Percentiles rank a stretch among this genome's conserved stretches.
Evolutionary conservation across 2,329 filamentous ascomycete genomes (phyloP).

Genomic region (Ophidiomyces ophidiicola): DNA sequence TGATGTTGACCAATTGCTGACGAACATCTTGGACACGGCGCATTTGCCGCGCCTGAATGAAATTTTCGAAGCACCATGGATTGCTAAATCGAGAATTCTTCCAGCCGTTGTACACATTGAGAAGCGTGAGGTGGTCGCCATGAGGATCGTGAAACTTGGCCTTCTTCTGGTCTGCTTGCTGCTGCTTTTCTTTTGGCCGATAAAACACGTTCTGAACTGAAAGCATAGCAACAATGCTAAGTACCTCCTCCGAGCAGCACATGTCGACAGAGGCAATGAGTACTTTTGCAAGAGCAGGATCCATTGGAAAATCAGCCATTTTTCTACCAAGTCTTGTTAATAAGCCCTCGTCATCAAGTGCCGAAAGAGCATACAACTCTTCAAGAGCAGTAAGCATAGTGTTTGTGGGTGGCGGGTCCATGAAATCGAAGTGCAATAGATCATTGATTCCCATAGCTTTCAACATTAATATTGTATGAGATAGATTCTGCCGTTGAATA

Average conservation of each 20-base stretch:
- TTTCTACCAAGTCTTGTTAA: slow-evolving; percentile 83
- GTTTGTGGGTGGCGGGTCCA: slow-evolving; percentile 95
- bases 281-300: slow-evolving; percentile 79
- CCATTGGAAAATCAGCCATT: slow-evolving; percentile 99
- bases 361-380: slow-evolving; percentile 82
- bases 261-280: slow-evolving; percentile 80
- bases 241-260: slow-evolving; percentile 82
- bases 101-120: slow-evolving; percentile 98
- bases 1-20: slow-evolving; percentile 83
- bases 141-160: slow-evolving; percentile 92
- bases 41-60: slow-evolving; percentile 86
- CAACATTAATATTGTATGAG: slow-evolving; percentile 88
- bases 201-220: slow-evolving; percentile 81
- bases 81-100: slow-evolving; percentile 69
- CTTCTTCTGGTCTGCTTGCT: slow-evolving; percentile 94
- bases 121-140: slow-evolving; percentile 83
- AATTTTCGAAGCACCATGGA: slow-evolving; percentile 96
- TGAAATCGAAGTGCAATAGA: slow-evolving; percentile 92
- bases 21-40: slow-evolving; percentile 81
- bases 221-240: slow-evolving; percentile 91
- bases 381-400: slow-evolving; percentile 95
- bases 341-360: slow-evolving; percentile 87
- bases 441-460: slow-evolving; percentile 99
- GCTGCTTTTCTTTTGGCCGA: slow-evolving; percentile 91
- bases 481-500: slow-evolving; percentile 88